These are phyloP conservation scores for Fusarium vanettenii DNA, from an alignment of 2,329 filamentous ascomycete species.

Conservation along the genomic window DNA sequence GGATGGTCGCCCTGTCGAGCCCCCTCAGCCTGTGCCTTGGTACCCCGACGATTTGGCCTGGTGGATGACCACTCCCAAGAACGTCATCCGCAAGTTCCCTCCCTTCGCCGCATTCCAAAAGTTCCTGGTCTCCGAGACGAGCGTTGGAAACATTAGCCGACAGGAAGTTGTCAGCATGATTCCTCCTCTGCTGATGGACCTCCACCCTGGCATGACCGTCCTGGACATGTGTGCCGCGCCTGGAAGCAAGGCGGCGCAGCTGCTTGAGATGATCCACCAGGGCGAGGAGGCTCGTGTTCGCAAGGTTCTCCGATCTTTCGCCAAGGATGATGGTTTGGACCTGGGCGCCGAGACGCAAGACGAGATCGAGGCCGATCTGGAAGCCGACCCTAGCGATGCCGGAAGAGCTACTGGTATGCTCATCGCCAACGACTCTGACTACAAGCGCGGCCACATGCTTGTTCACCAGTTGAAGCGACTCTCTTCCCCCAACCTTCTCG, in stretches of 20 bases:
- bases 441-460: slow-evolving; percentile 96
- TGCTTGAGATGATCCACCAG: slow-evolving; percentile 92
- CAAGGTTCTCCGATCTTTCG: slow-evolving; percentile 74
- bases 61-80: slow-evolving; percentile 98
- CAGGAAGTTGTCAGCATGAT: slow-evolving; percentile 99
- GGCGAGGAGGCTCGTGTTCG: slow-evolving; percentile 90
- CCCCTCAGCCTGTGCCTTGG: slow-evolving; percentile 86
- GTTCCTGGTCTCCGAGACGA: slow-evolving; percentile 96
- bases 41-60: slow-evolving; percentile 96
- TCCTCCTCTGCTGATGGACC: slow-evolving; percentile 90
- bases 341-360: slow-evolving; percentile 60
- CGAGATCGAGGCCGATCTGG: slow-evolving; percentile 63
- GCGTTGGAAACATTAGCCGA: slow-evolving; percentile 95
- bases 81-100: slow-evolving; percentile 90
- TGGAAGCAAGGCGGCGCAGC: slow-evolving; percentile 95
- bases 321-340: slow-evolving; percentile 69
- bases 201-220: slow-evolving; percentile 91
- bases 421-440: slow-evolving; percentile 96
- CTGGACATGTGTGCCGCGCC: slow-evolving; percentile 97
- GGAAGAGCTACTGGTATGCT: slow-evolving; percentile 91
- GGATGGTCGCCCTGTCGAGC: slow-evolving; percentile 84
- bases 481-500: slow-evolving; percentile 94
- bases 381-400: slow-evolving; percentile 74
- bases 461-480: slow-evolving; percentile 98
- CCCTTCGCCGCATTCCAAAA: slow-evolving; percentile 97